phyloP scores from a whole-genome alignment of 805 yeast species.

The Metschnikowia vanudenii region DNA sequence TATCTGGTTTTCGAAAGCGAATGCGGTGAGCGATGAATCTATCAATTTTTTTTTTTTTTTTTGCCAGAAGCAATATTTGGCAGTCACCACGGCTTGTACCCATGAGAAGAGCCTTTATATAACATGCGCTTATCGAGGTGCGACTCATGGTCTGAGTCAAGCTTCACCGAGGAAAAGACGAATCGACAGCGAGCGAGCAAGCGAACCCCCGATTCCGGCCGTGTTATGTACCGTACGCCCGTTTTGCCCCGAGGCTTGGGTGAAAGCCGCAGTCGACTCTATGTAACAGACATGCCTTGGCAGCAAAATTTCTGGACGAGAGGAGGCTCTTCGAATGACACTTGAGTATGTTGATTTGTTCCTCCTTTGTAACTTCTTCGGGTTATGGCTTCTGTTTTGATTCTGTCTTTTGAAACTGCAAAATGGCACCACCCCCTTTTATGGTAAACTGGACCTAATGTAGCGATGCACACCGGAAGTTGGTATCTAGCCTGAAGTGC shows the following conservation, averaged over 20 bases:
- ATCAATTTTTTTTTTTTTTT: not conserved
- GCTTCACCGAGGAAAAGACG: not conserved
- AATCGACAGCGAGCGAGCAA: not conserved
- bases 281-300: too few species aligned
- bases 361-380: too few species aligned
- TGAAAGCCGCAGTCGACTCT: not conserved
- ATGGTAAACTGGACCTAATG: too few species aligned
- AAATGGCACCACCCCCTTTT: too few species aligned
- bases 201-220: not conserved
- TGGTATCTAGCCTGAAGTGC: too few species aligned
- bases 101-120: conserved; percentile 1
- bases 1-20: not conserved
- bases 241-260: not conserved
- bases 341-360: too few species aligned
- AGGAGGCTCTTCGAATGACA: too few species aligned
- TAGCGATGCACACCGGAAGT: too few species aligned
- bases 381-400: too few species aligned
- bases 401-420: too few species aligned
- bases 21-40: not conserved
- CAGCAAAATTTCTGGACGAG: too few species aligned
- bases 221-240: not conserved
- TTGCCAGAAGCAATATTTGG: not conserved
- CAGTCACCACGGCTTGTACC: not conserved
- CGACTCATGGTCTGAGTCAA: conserved; percentile 1
- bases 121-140: not conserved